phyloP scores from a whole-genome alignment of 2,329 filamentous ascomycete genomes.

The Botrytis hyacinthi region DNA sequence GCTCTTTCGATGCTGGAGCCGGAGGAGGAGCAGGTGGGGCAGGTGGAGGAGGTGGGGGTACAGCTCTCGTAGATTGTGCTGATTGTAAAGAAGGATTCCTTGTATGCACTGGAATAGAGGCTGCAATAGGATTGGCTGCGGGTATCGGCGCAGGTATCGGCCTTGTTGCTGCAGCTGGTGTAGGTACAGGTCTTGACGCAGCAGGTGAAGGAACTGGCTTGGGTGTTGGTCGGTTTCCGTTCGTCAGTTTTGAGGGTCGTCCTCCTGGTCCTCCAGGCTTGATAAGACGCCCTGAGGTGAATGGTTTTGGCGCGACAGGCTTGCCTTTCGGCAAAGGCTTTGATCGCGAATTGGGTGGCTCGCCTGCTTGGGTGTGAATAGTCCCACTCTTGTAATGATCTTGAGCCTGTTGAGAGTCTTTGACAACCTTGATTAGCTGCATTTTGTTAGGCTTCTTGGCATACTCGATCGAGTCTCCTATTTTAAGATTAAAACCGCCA shows the following conservation, averaged over 20 bases:
- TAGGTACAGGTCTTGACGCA: background rate
- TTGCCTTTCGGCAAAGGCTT: conserved; percentile 84
- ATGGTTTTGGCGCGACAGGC: conserved; percentile 81
- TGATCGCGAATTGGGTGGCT: conserved; percentile 78
- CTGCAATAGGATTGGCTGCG: conserved; percentile 29
- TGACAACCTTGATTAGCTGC: conserved; percentile 82
- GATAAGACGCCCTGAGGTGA: conserved; percentile 90
- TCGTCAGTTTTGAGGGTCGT: conserved; percentile 69
- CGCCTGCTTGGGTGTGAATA: conserved; percentile 81
- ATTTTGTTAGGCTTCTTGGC: conserved; percentile 97
- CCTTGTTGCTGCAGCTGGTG: conserved; percentile 23
- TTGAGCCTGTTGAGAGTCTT: conserved; percentile 73
- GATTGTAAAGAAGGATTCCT: conserved; percentile 45
- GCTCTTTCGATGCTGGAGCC: conserved; percentile 61
- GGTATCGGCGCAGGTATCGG: conserved; percentile 18
- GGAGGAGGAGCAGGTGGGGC: conserved; percentile 67
- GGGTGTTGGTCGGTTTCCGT: conserved; percentile 38
- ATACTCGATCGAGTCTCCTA: conserved; percentile 85
- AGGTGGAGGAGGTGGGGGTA: conserved; percentile 53
- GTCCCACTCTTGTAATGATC: conserved; percentile 94
- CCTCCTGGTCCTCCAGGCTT: conserved; percentile 84
- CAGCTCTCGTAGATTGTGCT: conserved; percentile 47
- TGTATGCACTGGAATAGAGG: conserved; percentile 51
- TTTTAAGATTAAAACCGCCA: conserved; percentile 76
- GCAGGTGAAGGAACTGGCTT: conserved; percentile 35